These are phyloP conservation scores for Lipomyces sp. DNA, from an alignment of 805 yeast species.

Conservation along the genomic window DNA sequence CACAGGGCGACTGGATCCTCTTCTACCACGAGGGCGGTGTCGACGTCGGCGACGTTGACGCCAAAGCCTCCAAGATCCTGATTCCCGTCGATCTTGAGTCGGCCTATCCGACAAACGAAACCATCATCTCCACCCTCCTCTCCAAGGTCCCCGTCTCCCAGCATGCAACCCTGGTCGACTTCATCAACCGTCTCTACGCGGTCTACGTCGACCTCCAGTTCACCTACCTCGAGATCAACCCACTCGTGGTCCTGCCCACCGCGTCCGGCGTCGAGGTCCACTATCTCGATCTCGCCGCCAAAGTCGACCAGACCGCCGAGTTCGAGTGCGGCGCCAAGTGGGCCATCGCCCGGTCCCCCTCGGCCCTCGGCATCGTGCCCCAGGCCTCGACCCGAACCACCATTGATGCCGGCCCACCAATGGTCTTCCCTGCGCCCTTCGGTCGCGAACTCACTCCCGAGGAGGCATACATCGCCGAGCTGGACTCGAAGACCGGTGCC, in stretches of 20 bases:
- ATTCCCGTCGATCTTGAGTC: constrained; percentile 44
- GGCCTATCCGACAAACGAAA: constrained; percentile 43
- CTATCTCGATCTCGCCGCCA: constrained; percentile 48
- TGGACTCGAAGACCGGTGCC: constrained; percentile 49
- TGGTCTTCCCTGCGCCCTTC: constrained; percentile 50
- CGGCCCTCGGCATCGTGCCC: constrained; percentile 39
- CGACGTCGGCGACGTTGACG: constrained; percentile 48
- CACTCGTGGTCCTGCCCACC: constrained; percentile 45
- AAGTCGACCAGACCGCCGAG: constrained; percentile 49
- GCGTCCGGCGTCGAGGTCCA: constrained; percentile 43
- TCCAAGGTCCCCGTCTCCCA: constrained; percentile 43
- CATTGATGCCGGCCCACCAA: constrained; percentile 48
- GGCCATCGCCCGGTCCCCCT: constrained; percentile 47
- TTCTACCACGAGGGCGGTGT: constrained; percentile 51
- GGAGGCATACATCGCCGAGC: constrained; percentile 49
- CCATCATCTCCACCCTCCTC: constrained; percentile 38
- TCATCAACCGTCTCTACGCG: constrained; percentile 47
- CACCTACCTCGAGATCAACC: constrained; percentile 49
- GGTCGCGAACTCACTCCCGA: constrained; percentile 46
- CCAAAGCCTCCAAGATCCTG: constrained; percentile 45
- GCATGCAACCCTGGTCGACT: constrained; percentile 43
- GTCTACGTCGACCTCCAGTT: constrained; percentile 48
- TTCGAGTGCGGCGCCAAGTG: constrained; percentile 50
- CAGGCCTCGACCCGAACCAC: constrained; percentile 32
- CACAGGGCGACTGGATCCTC: constrained; percentile 45